Evolutionary conservation across 805 yeast genomes (phyloP), one percentile per base, ranked within the genome.

Genomic region (Pichia kluyveri): DNA sequence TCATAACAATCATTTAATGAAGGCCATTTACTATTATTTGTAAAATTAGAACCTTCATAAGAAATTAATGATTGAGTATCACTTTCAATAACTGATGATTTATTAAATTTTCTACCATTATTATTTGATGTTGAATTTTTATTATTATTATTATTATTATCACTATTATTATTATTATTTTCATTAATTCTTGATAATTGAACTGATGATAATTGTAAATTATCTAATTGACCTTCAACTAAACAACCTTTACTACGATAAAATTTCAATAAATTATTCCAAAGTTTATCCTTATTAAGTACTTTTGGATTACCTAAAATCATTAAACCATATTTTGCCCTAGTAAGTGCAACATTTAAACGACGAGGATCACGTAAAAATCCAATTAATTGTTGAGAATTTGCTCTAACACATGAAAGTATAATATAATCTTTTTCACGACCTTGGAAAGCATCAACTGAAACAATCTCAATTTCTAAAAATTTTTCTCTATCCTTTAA

Each of bases 141-240:
- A 14, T 46, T 30, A 0, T 52, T 41, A 18, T 36, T 42, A 10
- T 48, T 32, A 19, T 49, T 15, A n/a, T n/a, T n/a, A n/a, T n/a
- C n/a, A n/a, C n/a, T 47, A 14, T 46, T 30, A 0, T 52, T 41
- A 18, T 36, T 42, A 10, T 48, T 32, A 19, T 49, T 15, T 42
- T 50, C 17, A 37, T 36, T 40, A 12, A 51, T 43, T 38, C 63
- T 48, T 4, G 60, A 41, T 51, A 71, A 69, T 53, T 78, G 83
- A 23, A 84, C 80, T 49, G 82, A 71, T 51, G 89, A 81, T 44
- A 84, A 67, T 61, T 83, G 93, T 53, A 90, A 71, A 56, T 80
- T 85, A 50, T 84, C 91, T 54, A 90, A 70, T 1, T 87, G 80
- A 11, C 97, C 97, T 63, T 90, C 96, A 28, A 90, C 97, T 32